Base-by-base conservation (phyloP, 495 filamentous ascomycete genomes). In the Neurospora sp. region DNA sequence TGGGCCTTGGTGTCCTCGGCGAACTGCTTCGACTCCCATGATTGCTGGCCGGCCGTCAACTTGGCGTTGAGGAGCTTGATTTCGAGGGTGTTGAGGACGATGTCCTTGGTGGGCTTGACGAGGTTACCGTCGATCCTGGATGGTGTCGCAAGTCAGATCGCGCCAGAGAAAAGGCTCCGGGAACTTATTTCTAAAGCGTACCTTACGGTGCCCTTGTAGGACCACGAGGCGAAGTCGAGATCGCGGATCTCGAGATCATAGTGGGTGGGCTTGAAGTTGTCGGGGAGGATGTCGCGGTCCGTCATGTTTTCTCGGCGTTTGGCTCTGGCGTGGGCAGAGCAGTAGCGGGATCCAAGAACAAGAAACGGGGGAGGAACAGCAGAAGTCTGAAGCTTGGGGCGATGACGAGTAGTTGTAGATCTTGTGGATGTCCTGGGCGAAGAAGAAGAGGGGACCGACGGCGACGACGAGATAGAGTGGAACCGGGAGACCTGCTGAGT, bases 191-290 rank as follows among this genome's bases (percentile, higher is more conserved):
- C 74, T 59, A 3, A 62, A 14, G 70, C 76, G 90, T 88, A 84
- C 78, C 85, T 88, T 71, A 97, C 91, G 7, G 85, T 88, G 75
- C 96, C 96, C 82, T 94, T 89, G 82, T 95, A 99, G 71, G 85
- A 90, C 87, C 93, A 99, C 27, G 74, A 88, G 84, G 78, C 84
- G 85, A 80, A 93, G 83, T 97, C 90, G 72, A 99, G 80, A 74
- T 94, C 91, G 79, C 86, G 90, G 71, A 99, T 88, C 35, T 90
- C 92, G 72, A 99, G 87, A 78, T 89, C 85, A 83, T 99, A 99
- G 81, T 97, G 92, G 73, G 86, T 84, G 1, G 96, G 94, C 81
- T 94, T 96, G 79, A 93, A 89, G 77, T 89, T 91, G 75, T 79
- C 81, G 39, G 82, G 86, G 72, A 89, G 85, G 69, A 86, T 83